A percentile compares a stretch with the other conserved stretches of the same genome.
Evolutionary conservation across 2,329 filamentous ascomycete genomes (phyloP).

Genomic region (Alternaria brassicicola): DNA sequence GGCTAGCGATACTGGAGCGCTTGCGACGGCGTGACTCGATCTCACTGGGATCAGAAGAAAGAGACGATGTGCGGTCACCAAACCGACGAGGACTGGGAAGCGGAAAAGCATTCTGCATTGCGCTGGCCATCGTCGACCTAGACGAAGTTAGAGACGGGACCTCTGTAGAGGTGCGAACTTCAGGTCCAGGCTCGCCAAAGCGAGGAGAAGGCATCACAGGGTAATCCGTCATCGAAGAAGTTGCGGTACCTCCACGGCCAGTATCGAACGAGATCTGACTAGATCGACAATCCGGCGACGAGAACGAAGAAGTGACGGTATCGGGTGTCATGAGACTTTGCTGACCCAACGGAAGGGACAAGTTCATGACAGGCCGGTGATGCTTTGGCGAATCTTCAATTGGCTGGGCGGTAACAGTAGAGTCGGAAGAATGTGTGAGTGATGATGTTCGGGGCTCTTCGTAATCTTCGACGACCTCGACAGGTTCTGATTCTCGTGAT

Average conservation of each 20-base stretch:
- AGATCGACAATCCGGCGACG: constrained; percentile 69
- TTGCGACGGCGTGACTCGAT: constrained; percentile 65
- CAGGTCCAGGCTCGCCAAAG: constrained; percentile 75
- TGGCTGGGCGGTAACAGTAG: constrained; percentile 51
- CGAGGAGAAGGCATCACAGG: constrained; percentile 72
- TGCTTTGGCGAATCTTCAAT: constrained; percentile 43
- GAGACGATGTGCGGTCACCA: constrained; percentile 49
- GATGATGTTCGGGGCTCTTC: constrained; percentile 58
- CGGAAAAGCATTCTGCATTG: constrained; percentile 64
- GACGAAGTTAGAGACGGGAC: constrained; percentile 77
- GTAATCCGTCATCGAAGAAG: constrained; percentile 75
- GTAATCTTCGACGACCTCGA: constrained; percentile 54
- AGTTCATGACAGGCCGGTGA: constrained; percentile 44
- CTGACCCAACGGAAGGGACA: constrained; percentile 47
- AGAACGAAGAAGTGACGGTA: constrained; percentile 62
- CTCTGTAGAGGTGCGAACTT: constrained; percentile 74
- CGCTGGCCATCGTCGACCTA: constrained; percentile 75
- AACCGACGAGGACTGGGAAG: constrained; percentile 51
- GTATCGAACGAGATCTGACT: constrained; percentile 71
- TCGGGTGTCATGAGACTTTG: constrained; percentile 69
- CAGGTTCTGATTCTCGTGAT: constrained; percentile 37
- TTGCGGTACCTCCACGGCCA: constrained; percentile 74
- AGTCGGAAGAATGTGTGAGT: constrained; percentile 58
- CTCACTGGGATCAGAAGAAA: constrained; percentile 50
- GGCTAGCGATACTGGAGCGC: constrained; percentile 75